Conservation (phyloP, 441 rosid species). For the Adansonia grandidieri region DNA sequence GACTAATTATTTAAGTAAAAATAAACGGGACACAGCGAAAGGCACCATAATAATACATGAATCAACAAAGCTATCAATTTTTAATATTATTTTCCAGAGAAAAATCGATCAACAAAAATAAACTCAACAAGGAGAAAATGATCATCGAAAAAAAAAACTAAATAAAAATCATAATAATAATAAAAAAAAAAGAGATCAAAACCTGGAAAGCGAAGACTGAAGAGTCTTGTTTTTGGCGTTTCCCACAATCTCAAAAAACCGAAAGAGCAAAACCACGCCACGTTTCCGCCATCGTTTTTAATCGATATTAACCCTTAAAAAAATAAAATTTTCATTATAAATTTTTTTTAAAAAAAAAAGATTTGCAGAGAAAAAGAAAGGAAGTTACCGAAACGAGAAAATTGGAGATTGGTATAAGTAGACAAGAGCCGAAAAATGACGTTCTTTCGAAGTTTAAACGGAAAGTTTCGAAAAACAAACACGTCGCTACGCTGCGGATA, state of each 20-base stretch:
- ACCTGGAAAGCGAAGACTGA: not conserved
- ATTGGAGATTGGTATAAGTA: not conserved
- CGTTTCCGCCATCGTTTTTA: not conserved
- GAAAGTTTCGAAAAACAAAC: not conserved
- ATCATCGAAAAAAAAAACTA: not conserved
- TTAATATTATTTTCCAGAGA: not conserved
- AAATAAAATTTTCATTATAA: not conserved
- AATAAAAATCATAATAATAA: not conserved
- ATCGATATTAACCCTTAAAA: not conserved
- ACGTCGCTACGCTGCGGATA: not conserved
- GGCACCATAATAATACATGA: not conserved
- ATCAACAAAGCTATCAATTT: not conserved
- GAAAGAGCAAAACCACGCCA: not conserved
- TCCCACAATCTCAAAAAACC: not conserved
- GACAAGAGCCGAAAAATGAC: not conserved
- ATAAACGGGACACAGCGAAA: not conserved
- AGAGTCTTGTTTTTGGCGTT: not conserved
- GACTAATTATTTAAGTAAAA: not conserved
- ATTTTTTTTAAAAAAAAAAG: not conserved
- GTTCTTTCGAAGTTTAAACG: not conserved
- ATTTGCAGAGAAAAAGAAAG: not conserved
- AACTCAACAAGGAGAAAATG: not conserved
- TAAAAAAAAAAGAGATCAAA: not conserved
- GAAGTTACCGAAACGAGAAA: conserved; percentile 1
- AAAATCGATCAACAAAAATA: not conserved